Evolutionary conservation across 208 protist genomes (phyloP), one percentile per base, ranked within the genome.

Genomic region (Trypanosoma congolense): DNA sequence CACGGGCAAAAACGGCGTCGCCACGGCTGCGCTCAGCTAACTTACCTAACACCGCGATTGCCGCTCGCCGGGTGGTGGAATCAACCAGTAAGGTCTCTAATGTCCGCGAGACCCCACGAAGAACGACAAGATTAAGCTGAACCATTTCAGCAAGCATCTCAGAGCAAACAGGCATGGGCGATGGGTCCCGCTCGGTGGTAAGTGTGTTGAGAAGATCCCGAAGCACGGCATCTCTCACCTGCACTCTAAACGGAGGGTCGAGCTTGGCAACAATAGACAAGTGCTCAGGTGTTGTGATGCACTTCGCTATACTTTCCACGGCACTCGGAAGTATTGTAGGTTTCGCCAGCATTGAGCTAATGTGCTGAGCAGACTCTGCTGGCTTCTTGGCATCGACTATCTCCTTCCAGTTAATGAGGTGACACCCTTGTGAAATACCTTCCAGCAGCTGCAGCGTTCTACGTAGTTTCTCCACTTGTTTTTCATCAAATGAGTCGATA

Each of bases 181-280:
- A 9, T 6, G 45, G 26, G 19, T 52, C 24, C 3, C 19, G 57
- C 41, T 28, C 51, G 12, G 12, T 44, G 14, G 68, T 64, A 3
- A 93, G 54, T 19, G 54, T 47, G 24, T 74, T 64, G 0, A 94
- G 56, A 10, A 86, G 44, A 25, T 74, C 56, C 36, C 89, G 70
- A 38, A 94, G 56, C 5, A 87, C 53, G 9, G 71, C 53, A 58
- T 87, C 70, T 9, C 87, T 78, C 55, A 94, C 67, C 55, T 66
- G 44, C 18, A 44, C 10, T 8, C 66, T 47, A 45, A 75, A 73
- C 2, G 57, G 62, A 29, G 70, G 62, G 5, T 80, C 61, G 4
- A 93, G 53, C 16, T 33, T n/a, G 1, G 55, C 45, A n/a, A 77
- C 30, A 35, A 93, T 70, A 22, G 64, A 61, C 29, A 89, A 48